Evolutionary conservation across 164 flowering plant genomes (phyloP).

Genomic region (Dillenia turbinata): DNA sequence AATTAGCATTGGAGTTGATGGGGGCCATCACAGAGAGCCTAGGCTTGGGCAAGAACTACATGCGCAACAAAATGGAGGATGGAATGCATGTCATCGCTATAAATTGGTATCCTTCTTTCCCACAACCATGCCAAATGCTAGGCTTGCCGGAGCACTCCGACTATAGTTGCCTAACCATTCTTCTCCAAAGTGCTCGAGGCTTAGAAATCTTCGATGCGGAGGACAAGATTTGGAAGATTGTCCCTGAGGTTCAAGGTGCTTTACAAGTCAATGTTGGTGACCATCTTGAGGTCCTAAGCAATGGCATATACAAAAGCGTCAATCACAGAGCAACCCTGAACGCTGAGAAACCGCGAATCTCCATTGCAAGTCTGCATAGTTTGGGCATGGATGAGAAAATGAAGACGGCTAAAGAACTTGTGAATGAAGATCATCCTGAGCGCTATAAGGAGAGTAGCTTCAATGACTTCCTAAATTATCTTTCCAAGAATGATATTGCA

Average conservation of each 20-base stretch:
- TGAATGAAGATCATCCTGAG: slow-evolving; percentile 30
- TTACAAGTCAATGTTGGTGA: slow-evolving; percentile 50
- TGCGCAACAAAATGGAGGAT: slow-evolving; percentile 21
- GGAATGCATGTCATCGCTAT: slow-evolving; percentile 50
- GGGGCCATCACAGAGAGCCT: slow-evolving; percentile 42
- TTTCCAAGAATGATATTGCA: slow-evolving; percentile 31
- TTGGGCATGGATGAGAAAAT: slow-evolving; percentile 39
- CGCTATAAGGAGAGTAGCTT: slow-evolving; percentile 39
- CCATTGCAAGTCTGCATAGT: slow-evolving; percentile 44
- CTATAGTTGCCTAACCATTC: slow-evolving; percentile 40
- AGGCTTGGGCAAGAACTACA: slow-evolving; percentile 30
- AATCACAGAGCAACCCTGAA: slow-evolving; percentile 42
- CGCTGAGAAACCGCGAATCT: slow-evolving; percentile 26
- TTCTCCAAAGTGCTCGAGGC: slow-evolving; percentile 43
- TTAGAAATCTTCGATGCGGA: slow-evolving; percentile 29
- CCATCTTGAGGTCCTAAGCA: slow-evolving; percentile 53
- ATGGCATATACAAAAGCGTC: slow-evolving; percentile 45
- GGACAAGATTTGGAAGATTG: slow-evolving; percentile 28
- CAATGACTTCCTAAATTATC: slow-evolving; percentile 42
- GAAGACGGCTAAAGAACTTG: slow-evolving; percentile 31
- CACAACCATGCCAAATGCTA: slow-evolving; percentile 26
- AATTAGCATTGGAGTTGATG: slow-evolving; percentile 27
- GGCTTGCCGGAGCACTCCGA: slow-evolving; percentile 64
- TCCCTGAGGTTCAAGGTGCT: slow-evolving; percentile 27
- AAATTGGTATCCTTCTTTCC: slow-evolving; percentile 56